These are phyloP conservation scores for Mucor circinelloides DNA, from an alignment of 371 early-diverging fungal genomes.

Conservation along the genomic window DNA sequence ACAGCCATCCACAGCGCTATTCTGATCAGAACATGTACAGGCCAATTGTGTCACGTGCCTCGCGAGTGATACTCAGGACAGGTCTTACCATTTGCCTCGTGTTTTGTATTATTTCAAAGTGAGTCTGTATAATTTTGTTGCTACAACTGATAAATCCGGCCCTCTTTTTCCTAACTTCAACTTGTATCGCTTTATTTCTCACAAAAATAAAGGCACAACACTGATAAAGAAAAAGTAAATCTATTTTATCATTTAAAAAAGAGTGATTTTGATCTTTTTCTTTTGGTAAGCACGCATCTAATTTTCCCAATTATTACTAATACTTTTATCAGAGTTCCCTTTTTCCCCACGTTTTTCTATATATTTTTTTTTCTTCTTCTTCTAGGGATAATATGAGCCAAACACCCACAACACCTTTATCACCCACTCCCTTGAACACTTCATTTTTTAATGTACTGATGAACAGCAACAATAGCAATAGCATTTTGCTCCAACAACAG, in stretches of 20 bases:
- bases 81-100: slow-evolving; percentile 1
- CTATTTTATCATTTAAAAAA: neutral
- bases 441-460: slow-evolving; percentile 17
- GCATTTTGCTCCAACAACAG: neutral
- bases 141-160: neutral
- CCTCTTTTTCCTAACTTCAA: neutral
- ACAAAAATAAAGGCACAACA: neutral
- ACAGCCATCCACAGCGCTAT: neutral
- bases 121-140: neutral
- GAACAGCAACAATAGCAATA: neutral
- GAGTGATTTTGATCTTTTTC: neutral
- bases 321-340: neutral
- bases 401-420: slow-evolving; percentile 18
- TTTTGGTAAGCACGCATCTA: neutral
- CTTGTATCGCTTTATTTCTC: neutral
- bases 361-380: neutral
- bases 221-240: neutral
- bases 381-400: slow-evolving; percentile 15
- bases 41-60: neutral
- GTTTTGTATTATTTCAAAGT: neutral
- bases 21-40: neutral
- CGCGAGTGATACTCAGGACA: neutral
- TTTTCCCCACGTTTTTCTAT: neutral
- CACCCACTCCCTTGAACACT: slow-evolving; percentile 27
- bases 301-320: neutral